Base-by-base conservation (phyloP, 495 filamentous ascomycete species). In the Aspergillus steynii region DNA sequence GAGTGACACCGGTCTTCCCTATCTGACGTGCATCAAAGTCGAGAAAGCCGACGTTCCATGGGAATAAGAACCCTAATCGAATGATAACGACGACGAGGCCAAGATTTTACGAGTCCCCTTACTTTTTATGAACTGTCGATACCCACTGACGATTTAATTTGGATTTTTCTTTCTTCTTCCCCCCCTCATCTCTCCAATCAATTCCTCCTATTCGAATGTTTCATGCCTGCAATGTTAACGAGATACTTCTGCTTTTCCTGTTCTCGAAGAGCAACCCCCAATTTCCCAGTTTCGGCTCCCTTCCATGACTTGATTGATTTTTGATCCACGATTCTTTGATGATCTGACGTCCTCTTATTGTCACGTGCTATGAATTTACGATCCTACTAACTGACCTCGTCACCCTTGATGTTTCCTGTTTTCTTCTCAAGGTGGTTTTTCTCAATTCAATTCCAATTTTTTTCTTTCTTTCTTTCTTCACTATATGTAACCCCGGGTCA, bases 31-130 rank as follows among this genome's bases (percentile, higher is more conserved):
- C 74, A 90, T 88, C 53, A 83, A 82, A 64, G 82, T 96, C 9
- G 85, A 87, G 66, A 89, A 91, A 66, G 77, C 81, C 51, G 92
- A 96, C 75, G 82, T 90, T 58, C 90, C 90, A n/a, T 95, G 92
- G 91, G 64, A 77, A 71, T 68, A 74, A 84, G 1, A n/a, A 26
- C 49, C 49, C 15, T 50, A 6, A 54, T 32, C 27, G 1, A 42
- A 42, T 10, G 37, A 42, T 29, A 20, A n/a, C 52, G 29, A n/a
- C 52, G 29, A 34, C 52, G 9, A 29, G 5, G 27, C 28, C n/a
- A 29, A 20, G 25, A 32, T 29, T 54, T 54, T 54, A 28, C 52
- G 20, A 50, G 28, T 26, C 49, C 25, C 25, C 3, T 50, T 50
- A 26, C 15, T 53, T 53, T 29, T 29, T 29, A 9, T 10, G 37